Base-by-base conservation (phyloP, 2,329 filamentous ascomycete species). In the Stachybotrys elegans region DNA sequence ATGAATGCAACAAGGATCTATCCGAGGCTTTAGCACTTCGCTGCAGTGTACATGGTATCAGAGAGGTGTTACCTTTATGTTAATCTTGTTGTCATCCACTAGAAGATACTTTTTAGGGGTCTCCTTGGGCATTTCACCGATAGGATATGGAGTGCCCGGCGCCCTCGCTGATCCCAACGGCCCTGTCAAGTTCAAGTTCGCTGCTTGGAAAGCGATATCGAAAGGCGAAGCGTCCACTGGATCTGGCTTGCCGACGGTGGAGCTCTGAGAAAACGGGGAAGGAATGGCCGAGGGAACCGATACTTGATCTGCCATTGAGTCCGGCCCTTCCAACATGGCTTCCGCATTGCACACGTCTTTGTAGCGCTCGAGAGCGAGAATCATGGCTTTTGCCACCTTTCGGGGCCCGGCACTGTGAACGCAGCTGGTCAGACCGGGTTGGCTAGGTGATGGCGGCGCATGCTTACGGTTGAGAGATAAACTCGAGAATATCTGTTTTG, bases 11-110 rank as follows among this genome's bases (percentile, higher is more conserved):
- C 6, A 68, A 40, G 38, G 7, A 40, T 29, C 22, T 40, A 7
- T 5, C n/a, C 4, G n/a, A 12, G 25, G 44, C 3, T 53, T 50
- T 45, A 29, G 35, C 6, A 22, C 7, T 17, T n/a, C n/a, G n/a
- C n/a, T n/a, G n/a, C n/a, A 20, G 11, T 38, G 14, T 9, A 12
- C 11, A 9, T 4, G 35, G 11, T 38, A 12, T 8, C 9, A n/a
- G n/a, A 20, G 9, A 38, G 12, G 35, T 38, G 4, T 45, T 2
- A 66, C 57, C 42, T 61, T 59, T 1, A 68, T 44, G 34, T 71
- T 71, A 45, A 71, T 68, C 3, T 51, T 47, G 42, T 70, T 70
- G 43, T 70, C 68, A 20, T 71, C 67, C 0, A 70, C 68, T 0
- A 71, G 56, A 1, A 72, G 54, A 6, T 67, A 58, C 9, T 51